phyloP scores from a whole-genome alignment of 2,329 filamentous ascomycete species.

The Paramyrothecium sp. region DNA sequence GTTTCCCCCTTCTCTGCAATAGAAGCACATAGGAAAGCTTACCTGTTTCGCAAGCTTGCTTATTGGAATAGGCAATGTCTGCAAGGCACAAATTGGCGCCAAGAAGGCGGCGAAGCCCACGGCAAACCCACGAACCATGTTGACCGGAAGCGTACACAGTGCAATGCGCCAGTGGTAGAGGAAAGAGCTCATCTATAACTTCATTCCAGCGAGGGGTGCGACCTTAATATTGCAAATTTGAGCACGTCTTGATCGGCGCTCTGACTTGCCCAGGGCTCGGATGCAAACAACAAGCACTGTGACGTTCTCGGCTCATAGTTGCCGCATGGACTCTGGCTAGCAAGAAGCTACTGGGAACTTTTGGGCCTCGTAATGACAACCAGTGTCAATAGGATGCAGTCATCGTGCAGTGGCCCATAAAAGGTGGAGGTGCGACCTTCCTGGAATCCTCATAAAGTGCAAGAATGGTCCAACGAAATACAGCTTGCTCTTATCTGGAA shows the following conservation, averaged over 20 bases:
- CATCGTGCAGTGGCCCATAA: not conserved
- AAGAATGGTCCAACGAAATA: not conserved
- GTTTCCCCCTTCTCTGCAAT: not conserved
- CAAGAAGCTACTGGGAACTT: not conserved
- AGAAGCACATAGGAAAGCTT: not conserved
- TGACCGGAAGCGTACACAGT: not conserved
- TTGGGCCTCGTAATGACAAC: not conserved
- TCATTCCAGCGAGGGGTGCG: not conserved
- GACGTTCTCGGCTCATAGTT: no score
- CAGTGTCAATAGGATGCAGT: not conserved
- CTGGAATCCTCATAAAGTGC: not conserved
- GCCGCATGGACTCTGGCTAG: not conserved
- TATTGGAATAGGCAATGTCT: not conserved
- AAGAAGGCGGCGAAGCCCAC: not conserved
- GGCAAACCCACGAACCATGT: not conserved
- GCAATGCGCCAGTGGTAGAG: not conserved
- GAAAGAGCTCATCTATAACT: not conserved
- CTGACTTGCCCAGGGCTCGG: not conserved
- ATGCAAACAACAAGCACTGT: not conserved
- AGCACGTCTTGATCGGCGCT: not conserved
- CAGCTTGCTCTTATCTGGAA: not conserved
- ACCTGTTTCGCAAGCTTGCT: not conserved
- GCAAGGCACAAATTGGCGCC: not conserved
- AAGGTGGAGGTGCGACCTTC: not conserved
- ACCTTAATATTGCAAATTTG: not conserved